Percentiles rank a stretch among this genome's conserved stretches.
These are phyloP conservation scores for Biscutella laevigata DNA, from an alignment of 441 rosid genomes.

Conservation along the genomic window DNA sequence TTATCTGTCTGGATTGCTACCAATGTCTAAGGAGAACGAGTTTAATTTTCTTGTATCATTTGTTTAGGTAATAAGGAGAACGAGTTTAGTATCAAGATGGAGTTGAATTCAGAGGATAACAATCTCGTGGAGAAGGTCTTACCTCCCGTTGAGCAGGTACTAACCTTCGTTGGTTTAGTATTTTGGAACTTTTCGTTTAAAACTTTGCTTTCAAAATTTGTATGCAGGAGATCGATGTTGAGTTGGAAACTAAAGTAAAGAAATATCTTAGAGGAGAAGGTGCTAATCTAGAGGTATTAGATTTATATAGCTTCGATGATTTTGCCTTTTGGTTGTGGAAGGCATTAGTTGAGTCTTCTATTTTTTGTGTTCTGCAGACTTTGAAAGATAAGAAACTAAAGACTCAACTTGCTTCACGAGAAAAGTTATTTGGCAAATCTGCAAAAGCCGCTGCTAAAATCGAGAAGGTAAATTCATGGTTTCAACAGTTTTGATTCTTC, in stretches of 20 bases:
- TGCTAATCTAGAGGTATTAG: conserved; percentile 60
- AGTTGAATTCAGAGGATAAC: conserved; percentile 23
- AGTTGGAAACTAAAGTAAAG: conserved; percentile 48
- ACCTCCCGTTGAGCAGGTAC: conserved; percentile 39
- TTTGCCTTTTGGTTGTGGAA: conserved; percentile 5
- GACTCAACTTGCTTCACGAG: conserved; percentile 65
- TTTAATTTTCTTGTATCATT: neutral
- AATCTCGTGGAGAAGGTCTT: conserved; percentile 18
- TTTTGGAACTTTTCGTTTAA: neutral
- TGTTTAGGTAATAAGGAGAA: neutral
- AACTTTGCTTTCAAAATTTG: neutral
- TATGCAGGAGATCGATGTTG: conserved; percentile 43
- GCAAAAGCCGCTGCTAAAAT: conserved; percentile 77
- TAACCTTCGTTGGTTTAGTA: neutral
- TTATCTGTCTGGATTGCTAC: neutral
- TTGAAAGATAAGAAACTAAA: conserved; percentile 69
- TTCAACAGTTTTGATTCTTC: neutral
- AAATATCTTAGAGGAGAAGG: conserved; percentile 77
- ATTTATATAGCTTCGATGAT: neutral
- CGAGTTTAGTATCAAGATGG: conserved; percentile 27
- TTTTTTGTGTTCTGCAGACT: conserved; percentile 32
- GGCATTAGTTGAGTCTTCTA: neutral
- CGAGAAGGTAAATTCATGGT: conserved; percentile 85
- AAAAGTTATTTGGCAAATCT: conserved; percentile 50
- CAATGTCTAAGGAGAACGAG: too few species aligned